Conservation (phyloP, 2,329 filamentous ascomycete genomes). For the Beauveria asiatica region DNA sequence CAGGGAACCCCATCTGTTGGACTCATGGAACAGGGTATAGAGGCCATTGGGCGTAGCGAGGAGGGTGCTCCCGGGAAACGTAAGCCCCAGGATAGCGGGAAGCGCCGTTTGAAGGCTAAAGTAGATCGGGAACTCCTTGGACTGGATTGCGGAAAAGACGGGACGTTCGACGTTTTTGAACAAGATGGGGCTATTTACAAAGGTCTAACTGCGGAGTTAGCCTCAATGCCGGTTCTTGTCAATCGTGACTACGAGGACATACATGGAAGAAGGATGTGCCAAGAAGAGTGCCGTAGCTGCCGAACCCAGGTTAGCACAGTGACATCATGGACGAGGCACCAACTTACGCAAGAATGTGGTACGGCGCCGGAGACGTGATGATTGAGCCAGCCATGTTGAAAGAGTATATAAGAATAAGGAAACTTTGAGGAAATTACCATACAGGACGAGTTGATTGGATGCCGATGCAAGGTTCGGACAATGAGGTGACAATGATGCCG, state of each 20-base stretch:
- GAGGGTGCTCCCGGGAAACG: constrained; percentile 60
- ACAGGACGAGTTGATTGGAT: neutral
- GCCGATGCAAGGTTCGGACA: neutral
- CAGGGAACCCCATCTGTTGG: constrained; percentile 56
- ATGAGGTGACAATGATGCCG: neutral
- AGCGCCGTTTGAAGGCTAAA: constrained; percentile 75
- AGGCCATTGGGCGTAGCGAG: constrained; percentile 40
- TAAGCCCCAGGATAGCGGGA: constrained; percentile 65
- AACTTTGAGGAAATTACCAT: neutral
- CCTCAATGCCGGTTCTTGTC: neutral
- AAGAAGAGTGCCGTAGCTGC: constrained; percentile 77
- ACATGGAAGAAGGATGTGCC: constrained; percentile 84
- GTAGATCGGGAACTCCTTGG: constrained; percentile 77
- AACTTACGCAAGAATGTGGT: constrained; percentile 64
- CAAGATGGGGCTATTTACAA: constrained; percentile 64
- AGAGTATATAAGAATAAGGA: constrained; percentile 5
- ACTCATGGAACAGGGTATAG: constrained; percentile 47
- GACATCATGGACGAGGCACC: neutral
- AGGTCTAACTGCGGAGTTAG: constrained; percentile 46
- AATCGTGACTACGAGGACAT: constrained; percentile 11
- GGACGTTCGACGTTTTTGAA: constrained; percentile 69
- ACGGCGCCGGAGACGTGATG: constrained; percentile 58
- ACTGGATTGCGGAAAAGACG: constrained; percentile 74
- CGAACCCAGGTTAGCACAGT: constrained; percentile 17
- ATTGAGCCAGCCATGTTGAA: constrained; percentile 40